Conservation (phyloP, 2,329 filamentous ascomycete species). For the Diaporthe citri region DNA sequence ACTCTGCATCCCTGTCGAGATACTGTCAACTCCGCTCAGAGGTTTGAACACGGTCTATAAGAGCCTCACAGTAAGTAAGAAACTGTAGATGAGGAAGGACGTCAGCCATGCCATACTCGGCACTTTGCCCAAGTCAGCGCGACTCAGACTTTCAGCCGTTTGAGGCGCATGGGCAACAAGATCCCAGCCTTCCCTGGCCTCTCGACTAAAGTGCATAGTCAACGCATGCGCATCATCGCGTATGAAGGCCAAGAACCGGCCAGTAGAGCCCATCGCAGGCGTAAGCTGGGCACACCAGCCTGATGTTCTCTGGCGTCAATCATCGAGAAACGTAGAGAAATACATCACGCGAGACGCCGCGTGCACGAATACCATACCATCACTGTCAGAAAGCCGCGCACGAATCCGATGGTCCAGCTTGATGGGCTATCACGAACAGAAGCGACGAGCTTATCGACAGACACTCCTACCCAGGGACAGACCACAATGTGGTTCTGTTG, state of each 20-base stretch:
- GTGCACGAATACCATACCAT: not conserved
- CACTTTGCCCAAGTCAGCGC: not conserved
- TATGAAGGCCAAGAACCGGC: not conserved
- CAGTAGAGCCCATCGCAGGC: not conserved
- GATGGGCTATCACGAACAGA: no score
- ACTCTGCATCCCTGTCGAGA: not conserved
- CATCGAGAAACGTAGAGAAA: not conserved
- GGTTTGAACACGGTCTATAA: not conserved
- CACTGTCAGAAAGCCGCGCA: not conserved
- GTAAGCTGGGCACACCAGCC: not conserved
- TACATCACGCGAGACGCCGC: not conserved
- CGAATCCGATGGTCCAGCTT: no score
- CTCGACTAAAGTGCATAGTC: no score
- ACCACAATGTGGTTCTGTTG: not conserved
- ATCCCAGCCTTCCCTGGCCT: not conserved
- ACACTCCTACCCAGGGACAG: not conserved
- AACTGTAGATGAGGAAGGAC: no score
- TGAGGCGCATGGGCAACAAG: not conserved
- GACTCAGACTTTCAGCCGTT: not conserved
- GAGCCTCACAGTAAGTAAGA: not conserved
- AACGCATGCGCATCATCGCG: not conserved
- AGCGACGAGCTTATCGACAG: not conserved
- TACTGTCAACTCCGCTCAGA: not conserved
- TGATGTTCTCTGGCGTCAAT: not conserved
- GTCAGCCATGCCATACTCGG: not conserved